Percentiles rank a stretch among this genome's conserved stretches.
These are phyloP conservation scores for Dipodascus albidus DNA, from an alignment of 805 yeast genomes.

Conservation along the genomic window DNA sequence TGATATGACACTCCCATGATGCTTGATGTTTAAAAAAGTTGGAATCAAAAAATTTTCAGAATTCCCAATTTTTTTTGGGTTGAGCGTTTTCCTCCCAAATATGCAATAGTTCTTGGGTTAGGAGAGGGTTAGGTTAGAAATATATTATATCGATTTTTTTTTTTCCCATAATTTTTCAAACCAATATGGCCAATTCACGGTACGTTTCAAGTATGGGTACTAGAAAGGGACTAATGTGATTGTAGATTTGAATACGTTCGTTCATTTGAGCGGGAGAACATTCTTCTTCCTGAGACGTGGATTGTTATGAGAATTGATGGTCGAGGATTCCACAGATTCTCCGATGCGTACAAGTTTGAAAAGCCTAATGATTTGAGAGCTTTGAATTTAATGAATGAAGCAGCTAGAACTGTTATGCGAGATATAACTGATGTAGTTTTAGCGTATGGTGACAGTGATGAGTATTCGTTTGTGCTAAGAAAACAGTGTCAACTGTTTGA, in stretches of 20 bases:
- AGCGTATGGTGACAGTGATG: slow-evolving; percentile 95
- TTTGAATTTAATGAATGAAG: slow-evolving; percentile 63
- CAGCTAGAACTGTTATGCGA: slow-evolving; percentile 57
- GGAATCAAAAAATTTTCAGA: background rate
- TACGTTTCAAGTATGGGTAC: background rate
- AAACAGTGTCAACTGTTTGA: slow-evolving; percentile 61
- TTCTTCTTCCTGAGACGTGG: slow-evolving; percentile 66
- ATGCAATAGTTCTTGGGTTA: no score
- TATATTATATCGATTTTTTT: background rate
- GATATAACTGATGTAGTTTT: slow-evolving; percentile 60
- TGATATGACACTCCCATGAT: slow-evolving; percentile 40
- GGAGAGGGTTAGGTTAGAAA: background rate
- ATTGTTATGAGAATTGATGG: slow-evolving; percentile 87
- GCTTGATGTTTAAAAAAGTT: background rate
- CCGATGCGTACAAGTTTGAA: slow-evolving; percentile 56
- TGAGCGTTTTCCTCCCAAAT: background rate
- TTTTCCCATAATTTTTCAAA: background rate
- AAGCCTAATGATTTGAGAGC: slow-evolving; percentile 87
- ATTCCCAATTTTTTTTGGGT: background rate
- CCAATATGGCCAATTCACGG: slow-evolving; percentile 48
- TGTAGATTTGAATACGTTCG: slow-evolving; percentile 71
- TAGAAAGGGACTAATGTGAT: background rate
- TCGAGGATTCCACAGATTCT: slow-evolving; percentile 79
- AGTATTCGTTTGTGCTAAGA: slow-evolving; percentile 73
- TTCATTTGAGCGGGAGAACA: slow-evolving; percentile 62